phyloP scores from a whole-genome alignment of 257 asterid genomes.

The Rhazya stricta region DNA sequence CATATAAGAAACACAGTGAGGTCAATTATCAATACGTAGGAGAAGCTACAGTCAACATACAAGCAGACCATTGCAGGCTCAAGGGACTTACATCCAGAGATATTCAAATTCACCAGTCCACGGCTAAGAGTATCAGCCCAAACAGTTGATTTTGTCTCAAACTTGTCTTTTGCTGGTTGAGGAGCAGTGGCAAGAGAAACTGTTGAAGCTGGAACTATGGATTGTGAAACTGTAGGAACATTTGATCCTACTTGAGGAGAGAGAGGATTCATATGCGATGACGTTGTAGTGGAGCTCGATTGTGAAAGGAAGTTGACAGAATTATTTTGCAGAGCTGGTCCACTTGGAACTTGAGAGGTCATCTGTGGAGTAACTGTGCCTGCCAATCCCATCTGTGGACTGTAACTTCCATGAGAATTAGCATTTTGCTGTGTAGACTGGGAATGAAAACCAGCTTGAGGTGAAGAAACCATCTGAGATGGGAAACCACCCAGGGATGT shows the following conservation, averaged over 20 bases:
- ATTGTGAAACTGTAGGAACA: constrained; percentile 26
- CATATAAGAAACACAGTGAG: constrained; percentile 20
- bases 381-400: constrained; percentile 31
- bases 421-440: constrained; percentile 36
- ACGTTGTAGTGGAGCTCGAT: constrained; percentile 29
- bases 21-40: constrained; percentile 14
- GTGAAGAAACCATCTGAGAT: constrained; percentile 28
- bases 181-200: constrained; percentile 43
- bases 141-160: constrained; percentile 91
- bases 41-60: background rate
- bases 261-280: constrained; percentile 43
- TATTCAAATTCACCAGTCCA: constrained; percentile 85
- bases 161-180: constrained; percentile 64
- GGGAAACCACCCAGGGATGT: constrained; percentile 37
- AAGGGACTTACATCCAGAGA: constrained; percentile 84
- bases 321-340: constrained; percentile 33
- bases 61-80: constrained; percentile 4
- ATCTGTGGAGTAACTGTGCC: constrained; percentile 36
- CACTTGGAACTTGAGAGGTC: constrained; percentile 45
- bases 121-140: constrained; percentile 98
- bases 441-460: constrained; percentile 30
- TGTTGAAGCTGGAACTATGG: constrained; percentile 35
- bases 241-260: constrained; percentile 37
- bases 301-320: constrained; percentile 33
- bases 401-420: constrained; percentile 49